Conservation (phyloP, 139 green algal genomes). For the Asterochloris sp. region DNA sequence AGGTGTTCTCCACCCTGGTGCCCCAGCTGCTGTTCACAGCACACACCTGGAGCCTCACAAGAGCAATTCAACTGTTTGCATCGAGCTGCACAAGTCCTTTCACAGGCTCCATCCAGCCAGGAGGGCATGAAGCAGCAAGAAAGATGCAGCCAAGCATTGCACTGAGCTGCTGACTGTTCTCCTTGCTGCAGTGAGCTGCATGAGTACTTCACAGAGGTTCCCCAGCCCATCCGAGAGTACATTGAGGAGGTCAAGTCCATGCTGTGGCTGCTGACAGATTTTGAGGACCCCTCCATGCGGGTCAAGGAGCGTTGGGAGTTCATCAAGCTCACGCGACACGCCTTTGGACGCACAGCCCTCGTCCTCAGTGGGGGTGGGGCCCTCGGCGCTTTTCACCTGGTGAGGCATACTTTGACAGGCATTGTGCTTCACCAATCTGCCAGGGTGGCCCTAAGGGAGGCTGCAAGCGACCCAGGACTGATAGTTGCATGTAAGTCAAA, state of each 20-base stretch:
- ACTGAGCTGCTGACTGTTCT: background rate
- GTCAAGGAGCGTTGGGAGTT: conserved; percentile 89
- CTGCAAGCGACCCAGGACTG: too few relatives aligned
- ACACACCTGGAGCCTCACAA: too few relatives aligned
- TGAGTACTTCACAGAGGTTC: conserved; percentile 67
- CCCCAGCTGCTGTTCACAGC: too few relatives aligned
- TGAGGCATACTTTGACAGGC: conserved; percentile 17
- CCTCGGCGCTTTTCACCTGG: conserved; percentile 93
- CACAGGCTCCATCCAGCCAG: too few relatives aligned
- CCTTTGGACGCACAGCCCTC: conserved; percentile 93
- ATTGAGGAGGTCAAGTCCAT: conserved; percentile 84
- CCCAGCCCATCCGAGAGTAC: conserved; percentile 89
- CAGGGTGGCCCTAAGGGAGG: too few relatives aligned
- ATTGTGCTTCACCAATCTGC: too few relatives aligned
- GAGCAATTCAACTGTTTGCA: too few relatives aligned
- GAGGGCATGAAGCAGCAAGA: too few relatives aligned
- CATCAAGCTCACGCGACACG: conserved; percentile 89
- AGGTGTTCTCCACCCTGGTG: too few relatives aligned
- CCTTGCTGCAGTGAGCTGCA: conserved; percentile 64
- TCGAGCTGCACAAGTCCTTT: too few relatives aligned
- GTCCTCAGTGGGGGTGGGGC: conserved; percentile 90
- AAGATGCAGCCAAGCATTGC: too few relatives aligned
- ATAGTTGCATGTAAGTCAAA: too few relatives aligned
- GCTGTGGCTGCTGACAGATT: conserved; percentile 45
- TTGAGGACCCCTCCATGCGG: conserved; percentile 35